Evolutionary conservation across 179 eudicot genomes (phyloP), one percentile per base, ranked within the genome.

Genomic region (Corrigiola litoralis): DNA sequence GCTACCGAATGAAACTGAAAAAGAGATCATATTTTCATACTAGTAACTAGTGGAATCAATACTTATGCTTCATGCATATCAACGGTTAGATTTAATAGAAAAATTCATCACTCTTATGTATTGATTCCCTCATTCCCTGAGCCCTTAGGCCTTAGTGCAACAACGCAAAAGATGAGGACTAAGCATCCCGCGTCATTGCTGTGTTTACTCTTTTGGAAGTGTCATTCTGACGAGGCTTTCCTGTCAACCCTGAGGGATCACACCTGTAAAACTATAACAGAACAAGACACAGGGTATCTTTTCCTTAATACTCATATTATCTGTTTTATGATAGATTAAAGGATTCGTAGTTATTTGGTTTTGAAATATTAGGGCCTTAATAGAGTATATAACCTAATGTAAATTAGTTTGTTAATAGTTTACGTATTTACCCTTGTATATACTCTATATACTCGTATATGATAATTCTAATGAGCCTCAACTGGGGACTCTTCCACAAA

Each of bases 161-260:
- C 75, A 71, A 81, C 75, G 74, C 70, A 70, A 53, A 72, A 61
- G 70, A 62, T 6, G 17, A 36, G 49, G 41, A 38, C 40, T 58
- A 17, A 58, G n/a, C 27, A 28, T 14, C 34, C 52, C 65, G 52
- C 50, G 65, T 61, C 31, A 24, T 17, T 28, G 18, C 24, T 42
- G 68, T 64, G 48, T 58, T 51, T 67, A 73, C 66, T 44, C 28
- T 16, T 12, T 27, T 36, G 24, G 3, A 63, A 32, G 38, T 62
- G 44, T 47, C 36, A 49, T 5, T 33, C 8, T 63, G 58, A 46
- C 66, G 12, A 17, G 9, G 17, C 9, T 2, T 57, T 37, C 28
- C 28, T 57, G 44, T 57, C 61, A 32, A 10, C 10, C 14, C 31
- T 49, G 32, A 49, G 54, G 54, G 54, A 24, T 49, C 62, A 34